Evolutionary conservation across 2,329 filamentous ascomycete genomes (phyloP).

Genomic region (Fusarium cicatricum): DNA sequence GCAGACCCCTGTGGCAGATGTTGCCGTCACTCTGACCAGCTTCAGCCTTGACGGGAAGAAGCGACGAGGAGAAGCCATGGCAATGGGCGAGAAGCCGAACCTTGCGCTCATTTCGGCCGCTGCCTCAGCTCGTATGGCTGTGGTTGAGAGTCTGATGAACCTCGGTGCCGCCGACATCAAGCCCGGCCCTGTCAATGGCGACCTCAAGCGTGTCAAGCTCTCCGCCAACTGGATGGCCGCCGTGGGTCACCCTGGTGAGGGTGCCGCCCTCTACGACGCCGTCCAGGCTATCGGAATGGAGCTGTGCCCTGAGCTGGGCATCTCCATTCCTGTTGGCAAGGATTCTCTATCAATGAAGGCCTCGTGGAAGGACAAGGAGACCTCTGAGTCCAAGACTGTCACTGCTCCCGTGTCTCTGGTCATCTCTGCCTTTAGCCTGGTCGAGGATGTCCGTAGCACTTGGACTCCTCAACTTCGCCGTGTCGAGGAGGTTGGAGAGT

Average conservation of each 20-base stretch:
- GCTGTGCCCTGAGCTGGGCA: constrained; percentile 86
- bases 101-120: constrained; percentile 89
- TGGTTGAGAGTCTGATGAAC: constrained; percentile 93
- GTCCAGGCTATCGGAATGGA: constrained; percentile 94
- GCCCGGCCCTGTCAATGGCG: constrained; percentile 55
- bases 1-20: constrained; percentile 94
- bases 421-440: constrained; percentile 88
- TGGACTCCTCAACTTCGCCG: constrained; percentile 93
- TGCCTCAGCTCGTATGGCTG: constrained; percentile 94
- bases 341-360: constrained; percentile 99
- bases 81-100: constrained; percentile 92
- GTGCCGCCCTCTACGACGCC: constrained; percentile 90
- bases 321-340: constrained; percentile 96
- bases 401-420: constrained; percentile 91
- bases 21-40: constrained; percentile 88
- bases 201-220: constrained; percentile 81
- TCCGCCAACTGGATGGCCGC: constrained; percentile 99
- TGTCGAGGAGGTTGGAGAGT: constrained; percentile 87
- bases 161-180: constrained; percentile 78
- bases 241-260: constrained; percentile 91
- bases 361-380: constrained; percentile 81
- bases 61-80: constrained; percentile 92
- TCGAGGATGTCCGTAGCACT: constrained; percentile 82
- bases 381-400: constrained; percentile 78
- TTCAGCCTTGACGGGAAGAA: constrained; percentile 72